These are phyloP conservation scores for Linum tenue DNA, from an alignment of 345 rosid genomes.

Conservation along the genomic window DNA sequence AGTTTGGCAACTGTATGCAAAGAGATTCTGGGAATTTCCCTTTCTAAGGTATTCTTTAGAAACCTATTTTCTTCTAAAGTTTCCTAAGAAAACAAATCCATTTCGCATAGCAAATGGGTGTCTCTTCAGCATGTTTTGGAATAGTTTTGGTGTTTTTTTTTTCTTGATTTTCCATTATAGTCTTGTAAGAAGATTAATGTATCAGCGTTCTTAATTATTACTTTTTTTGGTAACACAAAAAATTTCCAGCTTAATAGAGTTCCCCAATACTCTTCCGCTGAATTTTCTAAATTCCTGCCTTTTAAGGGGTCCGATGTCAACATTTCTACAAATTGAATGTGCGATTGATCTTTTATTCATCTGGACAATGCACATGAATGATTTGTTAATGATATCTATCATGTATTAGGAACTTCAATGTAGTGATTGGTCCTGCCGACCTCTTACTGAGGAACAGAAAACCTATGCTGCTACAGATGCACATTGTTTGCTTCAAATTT, in stretches of 20 bases:
- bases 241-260: too few species aligned
- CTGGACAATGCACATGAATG: conserved; percentile 1
- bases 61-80: too few species aligned
- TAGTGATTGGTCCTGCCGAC: conserved; percentile 95
- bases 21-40: conserved; percentile 54
- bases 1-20: conserved; percentile 65
- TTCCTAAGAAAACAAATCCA: not conserved
- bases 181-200: too few species aligned
- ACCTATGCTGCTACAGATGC: conserved; percentile 83
- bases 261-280: too few species aligned
- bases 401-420: conserved; percentile 87
- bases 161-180: too few species aligned
- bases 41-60: conserved; percentile 59
- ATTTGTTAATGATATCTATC: conserved; percentile 21
- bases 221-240: too few species aligned
- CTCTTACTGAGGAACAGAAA: conserved; percentile 90
- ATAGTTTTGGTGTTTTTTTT: too few species aligned
- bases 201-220: too few species aligned
- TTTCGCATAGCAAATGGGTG: not conserved
- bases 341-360: not conserved
- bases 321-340: conserved; percentile 12
- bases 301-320: conserved; percentile 13
- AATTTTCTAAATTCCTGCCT: too few species aligned
- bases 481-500: conserved; percentile 74
- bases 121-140: too few species aligned